These are phyloP conservation scores for Tylopilus subfusipes DNA, from an alignment of 768 basidiomycete species.

Conservation along the genomic window DNA sequence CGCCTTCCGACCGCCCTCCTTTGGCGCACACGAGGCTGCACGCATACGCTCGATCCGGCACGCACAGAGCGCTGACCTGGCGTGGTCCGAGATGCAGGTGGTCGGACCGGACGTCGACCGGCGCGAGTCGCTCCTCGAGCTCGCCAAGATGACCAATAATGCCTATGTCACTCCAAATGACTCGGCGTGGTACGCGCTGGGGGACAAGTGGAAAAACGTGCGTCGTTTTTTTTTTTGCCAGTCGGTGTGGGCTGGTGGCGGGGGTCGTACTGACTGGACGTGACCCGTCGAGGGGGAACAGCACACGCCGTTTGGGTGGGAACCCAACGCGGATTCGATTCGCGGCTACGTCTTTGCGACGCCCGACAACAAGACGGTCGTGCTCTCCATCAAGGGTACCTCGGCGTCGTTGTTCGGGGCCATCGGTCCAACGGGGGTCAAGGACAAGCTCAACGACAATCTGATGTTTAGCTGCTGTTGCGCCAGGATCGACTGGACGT, in stretches of 20 bases:
- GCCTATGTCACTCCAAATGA: constrained; percentile 72
- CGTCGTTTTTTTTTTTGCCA: neutral
- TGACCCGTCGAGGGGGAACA: neutral
- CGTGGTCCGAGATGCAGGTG: constrained; percentile 76
- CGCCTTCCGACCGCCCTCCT: constrained; percentile 47
- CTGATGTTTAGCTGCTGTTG: constrained; percentile 94
- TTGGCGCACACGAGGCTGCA: constrained; percentile 41
- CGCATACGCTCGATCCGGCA: constrained; percentile 43
- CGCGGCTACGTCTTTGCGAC: constrained; percentile 90
- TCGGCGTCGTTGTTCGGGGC: constrained; percentile 72
- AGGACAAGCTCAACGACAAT: constrained; percentile 94
- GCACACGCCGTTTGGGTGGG: constrained; percentile 84
- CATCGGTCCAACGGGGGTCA: constrained; percentile 80
- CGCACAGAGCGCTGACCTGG: constrained; percentile 43
- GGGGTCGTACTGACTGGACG: neutral
- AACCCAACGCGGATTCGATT: constrained; percentile 80
- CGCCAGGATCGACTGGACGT: constrained; percentile 86
- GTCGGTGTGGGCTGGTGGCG: neutral
- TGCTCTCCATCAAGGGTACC: constrained; percentile 92
- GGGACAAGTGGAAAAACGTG: constrained; percentile 59
- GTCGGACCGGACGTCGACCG: constrained; percentile 72
- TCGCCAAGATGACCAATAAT: constrained; percentile 96
- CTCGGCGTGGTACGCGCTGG: constrained; percentile 74
- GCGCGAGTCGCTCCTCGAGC: constrained; percentile 67
- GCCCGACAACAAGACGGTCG: constrained; percentile 75